Percentiles rank a stretch among this genome's conserved stretches.
Evolutionary conservation across 2,329 filamentous ascomycete species (phyloP).

Genomic region (Trichoderma sp.): DNA sequence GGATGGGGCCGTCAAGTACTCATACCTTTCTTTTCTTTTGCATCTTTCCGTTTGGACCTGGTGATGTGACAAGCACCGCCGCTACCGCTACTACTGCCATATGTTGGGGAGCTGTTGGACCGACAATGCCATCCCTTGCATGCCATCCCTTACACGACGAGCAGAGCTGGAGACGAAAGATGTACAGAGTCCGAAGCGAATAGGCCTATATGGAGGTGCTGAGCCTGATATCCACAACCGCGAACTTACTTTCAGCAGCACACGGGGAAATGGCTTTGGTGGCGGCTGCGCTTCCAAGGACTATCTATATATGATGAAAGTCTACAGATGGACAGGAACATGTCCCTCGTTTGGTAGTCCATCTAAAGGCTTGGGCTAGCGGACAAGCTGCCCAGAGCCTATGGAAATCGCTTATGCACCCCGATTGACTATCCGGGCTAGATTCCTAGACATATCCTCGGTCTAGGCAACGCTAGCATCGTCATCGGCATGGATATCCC

Average conservation of each 20-base stretch:
- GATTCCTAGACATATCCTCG: background rate
- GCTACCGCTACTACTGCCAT: background rate
- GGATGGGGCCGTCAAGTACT: slow-evolving; percentile 12
- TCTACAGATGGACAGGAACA: background rate
- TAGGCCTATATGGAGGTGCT: background rate
- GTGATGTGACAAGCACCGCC: background rate
- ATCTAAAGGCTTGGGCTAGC: background rate
- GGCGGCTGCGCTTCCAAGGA: background rate
- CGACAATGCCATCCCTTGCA: background rate
- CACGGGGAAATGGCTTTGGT: background rate
- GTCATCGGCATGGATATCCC: background rate
- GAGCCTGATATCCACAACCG: background rate
- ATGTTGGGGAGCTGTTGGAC: background rate
- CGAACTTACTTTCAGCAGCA: background rate
- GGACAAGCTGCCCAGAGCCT: background rate
- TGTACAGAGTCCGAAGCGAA: background rate
- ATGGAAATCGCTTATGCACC: slow-evolving; percentile 22
- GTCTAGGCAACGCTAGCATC: slow-evolving; percentile 6
- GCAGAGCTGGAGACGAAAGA: background rate
- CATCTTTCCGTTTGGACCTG: background rate
- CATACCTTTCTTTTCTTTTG: background rate
- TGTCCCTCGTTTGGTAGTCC: background rate
- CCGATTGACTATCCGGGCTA: slow-evolving; percentile 9
- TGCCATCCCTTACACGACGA: background rate
- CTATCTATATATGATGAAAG: background rate